Percentiles rank a stretch among this genome's conserved stretches.
These are phyloP conservation scores for Primulina huaijiensis DNA, from an alignment of 257 asterid genomes.

Conservation along the genomic window DNA sequence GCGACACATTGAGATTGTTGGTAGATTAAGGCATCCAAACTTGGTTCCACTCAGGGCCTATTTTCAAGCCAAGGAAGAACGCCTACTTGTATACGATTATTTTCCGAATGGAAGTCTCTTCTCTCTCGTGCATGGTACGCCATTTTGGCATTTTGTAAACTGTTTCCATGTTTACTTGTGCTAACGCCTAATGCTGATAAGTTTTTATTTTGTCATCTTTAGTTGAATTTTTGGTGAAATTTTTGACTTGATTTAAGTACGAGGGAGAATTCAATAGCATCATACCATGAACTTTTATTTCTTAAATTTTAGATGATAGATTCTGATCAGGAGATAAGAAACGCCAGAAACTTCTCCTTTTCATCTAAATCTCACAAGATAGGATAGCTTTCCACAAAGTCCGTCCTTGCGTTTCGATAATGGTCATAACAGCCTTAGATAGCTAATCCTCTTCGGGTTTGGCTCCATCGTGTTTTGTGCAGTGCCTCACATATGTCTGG, in stretches of 20 bases:
- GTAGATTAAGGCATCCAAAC: conserved; percentile 78
- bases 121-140: conserved; percentile 82
- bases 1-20: conserved; percentile 76
- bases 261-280: background rate
- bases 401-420: background rate
- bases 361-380: background rate
- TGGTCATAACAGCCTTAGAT: too few species aligned
- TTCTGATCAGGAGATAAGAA: too few species aligned
- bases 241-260: conserved; percentile 4
- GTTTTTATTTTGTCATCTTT: background rate
- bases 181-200: background rate
- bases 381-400: background rate
- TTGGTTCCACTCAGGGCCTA: conserved; percentile 90
- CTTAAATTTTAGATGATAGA: background rate
- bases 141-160: background rate
- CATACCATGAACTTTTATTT: background rate
- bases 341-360: background rate
- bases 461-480: background rate
- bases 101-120: conserved; percentile 98
- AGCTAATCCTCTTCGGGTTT: background rate
- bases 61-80: conserved; percentile 94
- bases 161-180: conserved; percentile 14
- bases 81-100: conserved; percentile 84
- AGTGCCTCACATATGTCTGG: background rate
- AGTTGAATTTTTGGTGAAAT: background rate